Percentiles rank a stretch among this genome's conserved stretches.
phyloP scores from a whole-genome alignment of 345 rosid species.

The Trapa incisa region DNA sequence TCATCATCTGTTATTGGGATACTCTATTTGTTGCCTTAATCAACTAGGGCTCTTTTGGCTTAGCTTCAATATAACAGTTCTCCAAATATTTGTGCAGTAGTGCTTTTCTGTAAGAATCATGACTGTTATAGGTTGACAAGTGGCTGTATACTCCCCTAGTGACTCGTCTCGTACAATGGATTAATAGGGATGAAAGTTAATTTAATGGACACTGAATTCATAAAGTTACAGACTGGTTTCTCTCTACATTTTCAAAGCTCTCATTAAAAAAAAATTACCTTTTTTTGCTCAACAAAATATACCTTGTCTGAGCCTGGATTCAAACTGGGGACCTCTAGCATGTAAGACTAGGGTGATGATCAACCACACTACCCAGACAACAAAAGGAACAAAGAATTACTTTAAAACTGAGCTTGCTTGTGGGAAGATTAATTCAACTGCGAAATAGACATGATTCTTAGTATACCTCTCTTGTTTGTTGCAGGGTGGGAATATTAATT shows the following conservation, averaged over 20 bases:
- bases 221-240: neutral
- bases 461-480: neutral
- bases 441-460: neutral
- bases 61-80: too few species aligned
- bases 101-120: neutral
- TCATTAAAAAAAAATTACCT: neutral
- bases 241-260: neutral
- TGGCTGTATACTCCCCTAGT: neutral
- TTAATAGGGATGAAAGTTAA: neutral
- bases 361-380: too few species aligned
- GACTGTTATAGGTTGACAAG: neutral
- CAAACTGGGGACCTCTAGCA: too few species aligned
- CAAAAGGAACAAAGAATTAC: neutral
- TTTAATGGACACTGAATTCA: neutral
- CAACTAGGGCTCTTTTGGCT: neutral
- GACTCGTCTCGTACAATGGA: neutral
- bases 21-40: neutral
- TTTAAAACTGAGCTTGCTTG: neutral
- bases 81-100: neutral
- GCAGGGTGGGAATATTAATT: constrained; percentile 80
- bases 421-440: too few species aligned
- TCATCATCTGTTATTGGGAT: neutral
- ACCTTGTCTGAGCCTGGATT: too few species aligned
- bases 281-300: neutral
- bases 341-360: too few species aligned